phyloP scores from a whole-genome alignment of 352 stramenopile species.

The Pythium aquatile region DNA sequence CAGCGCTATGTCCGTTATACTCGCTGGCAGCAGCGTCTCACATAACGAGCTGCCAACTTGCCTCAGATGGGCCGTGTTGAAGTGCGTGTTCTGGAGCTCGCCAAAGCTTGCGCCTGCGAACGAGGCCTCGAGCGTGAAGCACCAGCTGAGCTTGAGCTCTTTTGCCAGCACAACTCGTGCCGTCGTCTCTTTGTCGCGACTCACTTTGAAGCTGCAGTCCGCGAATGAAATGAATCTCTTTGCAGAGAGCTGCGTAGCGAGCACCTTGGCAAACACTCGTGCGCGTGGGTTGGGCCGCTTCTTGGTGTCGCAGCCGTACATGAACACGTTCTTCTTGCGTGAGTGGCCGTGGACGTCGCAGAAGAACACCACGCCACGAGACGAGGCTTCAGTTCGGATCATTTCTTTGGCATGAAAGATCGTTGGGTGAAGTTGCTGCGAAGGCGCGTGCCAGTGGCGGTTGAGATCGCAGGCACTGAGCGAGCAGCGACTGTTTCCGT shows the following conservation, averaged over 20 bases:
- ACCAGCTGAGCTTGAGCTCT: conserved; percentile 73
- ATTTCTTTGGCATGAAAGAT: conserved; percentile 86
- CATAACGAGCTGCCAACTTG: conserved; percentile 50
- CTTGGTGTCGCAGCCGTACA: conserved; percentile 94
- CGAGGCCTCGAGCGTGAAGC: conserved; percentile 86
- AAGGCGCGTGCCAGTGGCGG: conserved; percentile 83
- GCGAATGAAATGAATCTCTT: conserved; percentile 64
- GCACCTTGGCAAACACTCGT: conserved; percentile 68
- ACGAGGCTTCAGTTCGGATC: conserved; percentile 50
- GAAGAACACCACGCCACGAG: conserved; percentile 76
- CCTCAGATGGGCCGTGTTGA: conserved; percentile 56
- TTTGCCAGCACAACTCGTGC: conserved; percentile 79
- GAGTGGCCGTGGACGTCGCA: conserved; percentile 93
- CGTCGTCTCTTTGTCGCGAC: conserved; percentile 75
- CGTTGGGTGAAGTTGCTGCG: conserved; percentile 73
- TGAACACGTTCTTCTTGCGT: conserved; percentile 93
- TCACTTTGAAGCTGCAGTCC: conserved; percentile 83
- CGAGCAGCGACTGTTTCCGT: conserved; percentile 91
- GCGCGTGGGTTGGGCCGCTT: conserved; percentile 72
- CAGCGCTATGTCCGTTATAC: conserved; percentile 33
- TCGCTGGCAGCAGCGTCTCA: conserved; percentile 46
- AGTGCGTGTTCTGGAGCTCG: conserved; percentile 57
- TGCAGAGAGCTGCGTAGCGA: conserved; percentile 61
- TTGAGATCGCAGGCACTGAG: conserved; percentile 87
- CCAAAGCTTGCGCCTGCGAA: conserved; percentile 85